Base-by-base conservation (phyloP, 768 basidiomycete genomes). In the Dacryopinax spathularia region DNA sequence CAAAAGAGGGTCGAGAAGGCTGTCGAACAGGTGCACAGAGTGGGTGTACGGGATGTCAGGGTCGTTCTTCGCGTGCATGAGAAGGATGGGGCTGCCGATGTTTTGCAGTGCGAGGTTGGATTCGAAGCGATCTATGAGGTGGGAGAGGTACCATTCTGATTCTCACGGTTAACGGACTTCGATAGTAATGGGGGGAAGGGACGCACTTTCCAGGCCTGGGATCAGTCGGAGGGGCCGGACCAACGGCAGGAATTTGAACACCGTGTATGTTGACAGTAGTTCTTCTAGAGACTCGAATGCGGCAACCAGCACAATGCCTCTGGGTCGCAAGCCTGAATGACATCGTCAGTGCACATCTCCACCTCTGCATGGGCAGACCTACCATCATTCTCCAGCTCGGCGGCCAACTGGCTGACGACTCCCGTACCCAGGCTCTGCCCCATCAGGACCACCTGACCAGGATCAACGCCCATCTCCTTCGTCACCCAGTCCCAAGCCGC, bases 341-440 rank as follows among this genome's bases (percentile, higher is more conserved):
- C n/a, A 64, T 31, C 15, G 4, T 41, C 5, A 12, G 35, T 37
- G 13, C 62, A 27, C 34, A 31, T 63, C 33, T 63, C 34, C 16
- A 41, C 56, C 16, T 31, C 31, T 1, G 20, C 2, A 34, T 29
- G 0, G 16, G 43, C 22, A 41, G 1, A 1, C 25, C 20, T 36
- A 75, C 76, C 77, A 65, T 81, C 77, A 0, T 64, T 65, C 13
- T 75, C 74, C 2, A 84, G 72, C 56, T 72, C 66, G 29, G 71
- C 76, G 16, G 74, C 77, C 10, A 79, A 72, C 61, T 69, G 77
- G 29, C 77, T 77, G 0, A 74, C 79, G 1, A 97, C 87, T 0
- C 86, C 92, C 0, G 93, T 93, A 1, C 94, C 94, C 13, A 98
- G 76, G 67, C 90, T 93, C 68, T 94, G 91, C 0, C 94, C 94